Evolutionary conservation across 2,329 filamentous ascomycete species (phyloP).

Genomic region (Ceratocystis variospora): DNA sequence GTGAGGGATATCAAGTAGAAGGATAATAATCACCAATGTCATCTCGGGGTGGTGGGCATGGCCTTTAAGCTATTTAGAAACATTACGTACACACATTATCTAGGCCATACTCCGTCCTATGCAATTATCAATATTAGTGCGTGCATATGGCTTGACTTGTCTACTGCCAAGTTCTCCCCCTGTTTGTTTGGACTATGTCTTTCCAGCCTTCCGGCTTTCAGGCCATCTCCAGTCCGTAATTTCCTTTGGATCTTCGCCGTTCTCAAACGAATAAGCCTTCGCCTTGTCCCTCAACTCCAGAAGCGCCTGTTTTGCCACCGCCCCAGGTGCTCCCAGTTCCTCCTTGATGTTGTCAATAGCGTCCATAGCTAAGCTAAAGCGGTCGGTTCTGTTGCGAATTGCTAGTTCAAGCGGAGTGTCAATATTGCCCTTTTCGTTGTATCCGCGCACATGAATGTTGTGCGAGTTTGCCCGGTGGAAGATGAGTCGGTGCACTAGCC

Average conservation of each 20-base stretch:
- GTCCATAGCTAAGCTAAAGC: constrained; percentile 63
- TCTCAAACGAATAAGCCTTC: constrained; percentile 51
- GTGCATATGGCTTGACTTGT: no score
- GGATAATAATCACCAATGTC: no score
- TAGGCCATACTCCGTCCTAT: no score
- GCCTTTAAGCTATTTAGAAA: no score
- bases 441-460: constrained; percentile 62
- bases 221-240: constrained; percentile 56
- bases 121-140: no score
- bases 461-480: constrained; percentile 58
- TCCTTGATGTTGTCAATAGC: constrained; percentile 53
- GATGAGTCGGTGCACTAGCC: constrained; percentile 62
- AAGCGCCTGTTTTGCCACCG: constrained; percentile 48
- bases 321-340: constrained; percentile 48
- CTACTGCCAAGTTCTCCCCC: no score
- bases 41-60: no score
- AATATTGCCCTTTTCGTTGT: constrained; percentile 74
- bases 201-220: constrained; percentile 25
- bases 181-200: no score
- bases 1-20: no score
- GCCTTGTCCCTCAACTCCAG: constrained; percentile 51
- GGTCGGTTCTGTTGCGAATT: constrained; percentile 63
- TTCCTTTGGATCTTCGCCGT: constrained; percentile 53
- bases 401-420: constrained; percentile 68
- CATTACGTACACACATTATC: no score